Evolutionary conservation across 192 early-diverging fungal genomes (phyloP).

Genomic region (Jimgerdemannia lactiflua): DNA sequence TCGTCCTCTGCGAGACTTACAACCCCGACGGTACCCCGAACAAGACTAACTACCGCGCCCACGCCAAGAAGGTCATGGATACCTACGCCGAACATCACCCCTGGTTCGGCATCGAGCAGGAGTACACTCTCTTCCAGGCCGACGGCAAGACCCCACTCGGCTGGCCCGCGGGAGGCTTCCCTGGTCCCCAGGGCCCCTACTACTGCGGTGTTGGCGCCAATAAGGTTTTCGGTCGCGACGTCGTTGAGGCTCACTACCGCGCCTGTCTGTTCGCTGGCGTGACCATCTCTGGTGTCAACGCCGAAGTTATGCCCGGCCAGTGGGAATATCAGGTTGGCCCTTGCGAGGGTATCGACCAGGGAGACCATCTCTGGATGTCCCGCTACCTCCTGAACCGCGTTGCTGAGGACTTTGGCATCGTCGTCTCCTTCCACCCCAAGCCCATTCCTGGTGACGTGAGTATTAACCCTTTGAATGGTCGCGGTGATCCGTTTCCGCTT

Average conservation of each 20-base stretch:
- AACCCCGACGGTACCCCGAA: conserved; percentile 57
- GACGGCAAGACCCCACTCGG: conserved; percentile 43
- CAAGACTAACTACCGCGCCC: conserved; percentile 43
- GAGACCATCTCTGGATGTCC: conserved; percentile 55
- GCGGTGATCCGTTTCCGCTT: background rate
- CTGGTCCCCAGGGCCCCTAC: conserved; percentile 53
- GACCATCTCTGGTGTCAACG: conserved; percentile 54
- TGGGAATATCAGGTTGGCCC: conserved; percentile 58
- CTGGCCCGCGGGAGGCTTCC: conserved; percentile 56
- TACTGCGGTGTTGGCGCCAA: conserved; percentile 54
- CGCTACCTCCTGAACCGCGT: conserved; percentile 50
- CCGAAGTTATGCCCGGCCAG: conserved; percentile 54
- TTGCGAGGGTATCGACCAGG: conserved; percentile 50
- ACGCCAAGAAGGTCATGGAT: conserved; percentile 35
- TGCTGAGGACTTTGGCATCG: conserved; percentile 55
- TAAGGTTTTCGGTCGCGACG: conserved; percentile 51
- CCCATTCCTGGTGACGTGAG: conserved; percentile 47
- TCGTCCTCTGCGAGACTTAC: conserved; percentile 48
- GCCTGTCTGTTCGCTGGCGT: conserved; percentile 55
- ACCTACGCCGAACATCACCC: conserved; percentile 33
- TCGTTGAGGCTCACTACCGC: conserved; percentile 56
- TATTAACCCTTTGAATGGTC: background rate
- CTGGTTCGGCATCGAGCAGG: conserved; percentile 61
- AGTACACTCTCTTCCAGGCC: conserved; percentile 48
- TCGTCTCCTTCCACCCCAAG: conserved; percentile 54